Percentiles rank a stretch among this genome's conserved stretches.
These are phyloP conservation scores for Puccinia polysora DNA, from an alignment of 1,284 basidiomycete species.

Conservation along the genomic window DNA sequence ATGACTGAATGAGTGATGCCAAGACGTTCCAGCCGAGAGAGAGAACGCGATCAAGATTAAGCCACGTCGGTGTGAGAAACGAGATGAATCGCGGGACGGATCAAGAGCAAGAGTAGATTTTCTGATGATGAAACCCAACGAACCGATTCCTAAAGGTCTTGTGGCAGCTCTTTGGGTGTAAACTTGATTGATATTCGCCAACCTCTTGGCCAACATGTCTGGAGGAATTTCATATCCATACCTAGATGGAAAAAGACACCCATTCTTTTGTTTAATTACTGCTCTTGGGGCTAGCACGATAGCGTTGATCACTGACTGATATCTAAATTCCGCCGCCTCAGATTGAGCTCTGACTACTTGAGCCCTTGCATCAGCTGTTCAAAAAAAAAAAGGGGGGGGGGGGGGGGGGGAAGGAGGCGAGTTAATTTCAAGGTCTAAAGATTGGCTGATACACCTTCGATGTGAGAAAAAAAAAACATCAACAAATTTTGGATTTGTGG, in stretches of 20 bases:
- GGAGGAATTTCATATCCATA: slow-evolving; percentile 95
- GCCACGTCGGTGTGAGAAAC: neutral
- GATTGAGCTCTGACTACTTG: slow-evolving; percentile 82
- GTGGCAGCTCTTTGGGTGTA: slow-evolving; percentile 97
- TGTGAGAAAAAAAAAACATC: slow-evolving; percentile 1
- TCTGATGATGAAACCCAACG: slow-evolving; percentile 51
- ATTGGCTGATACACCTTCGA: no score
- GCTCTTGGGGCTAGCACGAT: neutral
- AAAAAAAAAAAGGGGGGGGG: no score
- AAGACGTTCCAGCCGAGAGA: slow-evolving; percentile 12
- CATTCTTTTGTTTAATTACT: neutral
- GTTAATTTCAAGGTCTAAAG: neutral
- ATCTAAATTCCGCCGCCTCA: slow-evolving; percentile 90
- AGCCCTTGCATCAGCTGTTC: slow-evolving; percentile 78
- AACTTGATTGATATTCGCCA: slow-evolving; percentile 99
- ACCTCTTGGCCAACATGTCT: slow-evolving; percentile 81
- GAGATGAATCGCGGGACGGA: neutral
- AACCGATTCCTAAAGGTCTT: slow-evolving; percentile 92
- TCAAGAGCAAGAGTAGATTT: neutral
- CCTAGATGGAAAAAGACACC: neutral
- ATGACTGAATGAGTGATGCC: no score
- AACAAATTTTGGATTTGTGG: neutral
- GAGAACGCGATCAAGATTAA: slow-evolving; percentile 3
- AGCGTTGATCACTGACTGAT: slow-evolving; percentile 62
- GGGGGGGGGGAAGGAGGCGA: no score